Conservation (phyloP, 2,329 filamentous ascomycete species). For the Dissoconium aciculare region DNA sequence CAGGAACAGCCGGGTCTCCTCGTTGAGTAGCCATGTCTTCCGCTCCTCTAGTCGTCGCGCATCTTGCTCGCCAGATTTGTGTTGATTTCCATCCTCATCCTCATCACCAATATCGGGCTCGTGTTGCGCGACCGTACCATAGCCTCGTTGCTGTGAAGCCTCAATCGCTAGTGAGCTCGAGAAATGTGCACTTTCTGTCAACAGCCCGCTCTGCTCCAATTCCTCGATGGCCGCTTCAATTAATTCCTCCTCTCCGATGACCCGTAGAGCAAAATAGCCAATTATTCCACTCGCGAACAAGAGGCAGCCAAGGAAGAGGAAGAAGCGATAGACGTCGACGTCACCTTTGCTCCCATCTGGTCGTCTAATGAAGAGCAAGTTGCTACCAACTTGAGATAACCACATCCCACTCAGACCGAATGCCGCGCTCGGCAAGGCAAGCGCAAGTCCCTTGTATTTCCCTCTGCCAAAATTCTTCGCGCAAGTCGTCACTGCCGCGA, state of each 20-base stretch:
- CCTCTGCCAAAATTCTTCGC: slow-evolving; percentile 96
- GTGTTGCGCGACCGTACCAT: slow-evolving; percentile 44
- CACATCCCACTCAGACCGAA: slow-evolving; percentile 94
- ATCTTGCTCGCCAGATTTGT: slow-evolving; percentile 33
- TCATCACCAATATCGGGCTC: slow-evolving; percentile 29
- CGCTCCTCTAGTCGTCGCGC: slow-evolving; percentile 38
- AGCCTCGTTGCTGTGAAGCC: slow-evolving; percentile 35
- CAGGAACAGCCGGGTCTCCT: slow-evolving; percentile 74
- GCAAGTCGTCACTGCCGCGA: slow-evolving; percentile 81
- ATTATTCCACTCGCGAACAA: slow-evolving; percentile 55
- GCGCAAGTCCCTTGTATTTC: slow-evolving; percentile 71
- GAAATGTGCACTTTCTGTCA: slow-evolving; percentile 63
- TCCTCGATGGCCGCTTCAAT: slow-evolving; percentile 85
- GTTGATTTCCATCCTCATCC: slow-evolving; percentile 31
- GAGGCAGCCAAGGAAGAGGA: slow-evolving; percentile 66
- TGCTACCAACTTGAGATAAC: slow-evolving; percentile 75
- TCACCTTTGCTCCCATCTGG: slow-evolving; percentile 47
- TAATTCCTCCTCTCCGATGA: slow-evolving; percentile 72
- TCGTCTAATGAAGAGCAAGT: slow-evolving; percentile 54
- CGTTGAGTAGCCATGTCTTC: slow-evolving; percentile 82
- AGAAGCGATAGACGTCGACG: slow-evolving; percentile 68
- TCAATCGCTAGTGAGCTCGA: slow-evolving; percentile 28
- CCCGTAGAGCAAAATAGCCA: slow-evolving; percentile 57
- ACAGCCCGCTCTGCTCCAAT: slow-evolving; percentile 71
- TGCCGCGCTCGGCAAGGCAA: slow-evolving; percentile 79